These are phyloP conservation scores for Talinum fruticosum DNA, from an alignment of 148 eudicot genomes.

Conservation along the genomic window DNA sequence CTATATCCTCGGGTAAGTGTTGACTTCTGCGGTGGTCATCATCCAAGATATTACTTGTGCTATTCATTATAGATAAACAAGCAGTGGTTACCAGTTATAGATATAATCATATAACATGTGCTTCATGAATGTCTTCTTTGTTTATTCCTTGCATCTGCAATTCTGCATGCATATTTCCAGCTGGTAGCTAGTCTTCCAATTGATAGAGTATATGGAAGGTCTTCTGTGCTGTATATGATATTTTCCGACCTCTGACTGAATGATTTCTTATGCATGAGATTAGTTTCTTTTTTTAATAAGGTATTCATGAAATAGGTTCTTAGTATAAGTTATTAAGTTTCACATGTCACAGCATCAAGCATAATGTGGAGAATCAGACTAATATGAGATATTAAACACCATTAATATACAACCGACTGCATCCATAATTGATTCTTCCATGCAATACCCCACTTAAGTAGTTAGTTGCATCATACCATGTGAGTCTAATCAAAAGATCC, in stretches of 20 bases:
- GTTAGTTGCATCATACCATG: not conserved
- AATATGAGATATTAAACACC: not conserved
- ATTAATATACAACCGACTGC: not conserved
- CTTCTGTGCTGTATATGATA: not conserved
- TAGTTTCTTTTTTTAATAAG: no score
- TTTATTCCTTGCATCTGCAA: not conserved
- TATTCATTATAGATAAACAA: not conserved
- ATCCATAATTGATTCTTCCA: not conserved
- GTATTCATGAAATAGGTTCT: not conserved
- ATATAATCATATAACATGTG: not conserved
- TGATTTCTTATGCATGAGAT: not conserved
- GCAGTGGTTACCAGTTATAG: no score
- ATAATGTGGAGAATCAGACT: not conserved
- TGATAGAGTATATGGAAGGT: not conserved
- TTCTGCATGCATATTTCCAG: not conserved
- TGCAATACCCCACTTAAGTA: not conserved
- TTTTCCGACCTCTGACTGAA: not conserved
- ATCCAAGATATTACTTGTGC: not conserved
- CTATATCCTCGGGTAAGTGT: conserved; percentile 75
- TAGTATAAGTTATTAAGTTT: not conserved
- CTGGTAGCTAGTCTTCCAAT: not conserved
- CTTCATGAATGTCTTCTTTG: not conserved
- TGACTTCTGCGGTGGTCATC: not conserved
- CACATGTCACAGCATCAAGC: not conserved
- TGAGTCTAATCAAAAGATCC: not conserved